These are phyloP conservation scores for Tetrastigma voinierianum DNA, from an alignment of 164 flowering plant species.

Conservation along the genomic window DNA sequence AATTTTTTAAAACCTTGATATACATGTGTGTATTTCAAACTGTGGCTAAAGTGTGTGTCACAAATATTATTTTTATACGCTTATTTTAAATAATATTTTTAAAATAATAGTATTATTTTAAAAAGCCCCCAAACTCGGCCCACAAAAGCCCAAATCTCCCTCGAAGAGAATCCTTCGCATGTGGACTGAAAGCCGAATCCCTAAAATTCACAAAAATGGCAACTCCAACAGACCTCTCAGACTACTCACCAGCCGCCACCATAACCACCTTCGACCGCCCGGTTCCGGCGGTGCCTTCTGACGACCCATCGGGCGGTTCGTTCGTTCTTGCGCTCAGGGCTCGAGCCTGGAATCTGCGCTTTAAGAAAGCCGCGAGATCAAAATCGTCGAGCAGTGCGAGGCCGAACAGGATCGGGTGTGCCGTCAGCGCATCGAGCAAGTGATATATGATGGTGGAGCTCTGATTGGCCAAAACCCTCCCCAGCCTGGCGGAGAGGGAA, in stretches of 20 bases:
- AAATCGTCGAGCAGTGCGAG: conserved; percentile 45
- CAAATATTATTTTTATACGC: too few species aligned
- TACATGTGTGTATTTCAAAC: too few species aligned
- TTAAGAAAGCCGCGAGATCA: conserved; percentile 25
- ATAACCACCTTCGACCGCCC: conserved; percentile 38
- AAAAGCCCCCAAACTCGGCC: too few species aligned
- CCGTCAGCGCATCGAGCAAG: conserved; percentile 43
- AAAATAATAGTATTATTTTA: too few species aligned
- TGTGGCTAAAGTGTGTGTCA: too few species aligned
- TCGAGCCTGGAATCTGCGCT: conserved; percentile 36
- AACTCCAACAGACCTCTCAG: conserved; percentile 19
- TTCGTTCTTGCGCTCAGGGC: conserved; percentile 47
- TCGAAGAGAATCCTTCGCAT: too few species aligned
- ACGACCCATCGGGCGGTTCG: conserved; percentile 33
- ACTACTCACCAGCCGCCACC: conserved; percentile 47
- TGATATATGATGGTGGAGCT: conserved; percentile 55
- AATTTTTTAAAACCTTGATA: too few species aligned
- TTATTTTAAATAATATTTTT: too few species aligned
- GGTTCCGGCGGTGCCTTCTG: conserved; percentile 23
- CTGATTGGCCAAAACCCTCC: conserved; percentile 18
- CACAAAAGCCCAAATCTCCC: too few species aligned
- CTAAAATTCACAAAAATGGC: neutral
- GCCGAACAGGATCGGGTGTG: conserved; percentile 55
- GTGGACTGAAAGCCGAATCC: neutral
- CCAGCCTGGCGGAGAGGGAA: conserved; percentile 37